Conservation (phyloP, 805 yeast species). For the Barnettozyma californica region DNA sequence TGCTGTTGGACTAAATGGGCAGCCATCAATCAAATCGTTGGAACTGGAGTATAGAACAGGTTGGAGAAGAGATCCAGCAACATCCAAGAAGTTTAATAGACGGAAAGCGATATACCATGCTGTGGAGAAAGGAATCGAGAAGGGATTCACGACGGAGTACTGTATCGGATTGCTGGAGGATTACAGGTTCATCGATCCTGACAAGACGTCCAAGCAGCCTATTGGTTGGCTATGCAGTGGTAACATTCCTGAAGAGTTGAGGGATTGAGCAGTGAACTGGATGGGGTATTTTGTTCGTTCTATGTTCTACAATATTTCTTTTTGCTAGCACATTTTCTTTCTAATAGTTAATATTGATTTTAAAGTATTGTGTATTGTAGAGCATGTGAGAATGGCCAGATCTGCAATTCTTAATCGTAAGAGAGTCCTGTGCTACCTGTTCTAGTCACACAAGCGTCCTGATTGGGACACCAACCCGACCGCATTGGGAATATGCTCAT, state of each 20-base stretch:
- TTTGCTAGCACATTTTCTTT: no score
- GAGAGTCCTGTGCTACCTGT: background rate
- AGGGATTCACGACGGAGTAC: slow-evolving; percentile 38
- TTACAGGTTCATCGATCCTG: slow-evolving; percentile 36
- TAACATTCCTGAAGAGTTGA: slow-evolving; percentile 31
- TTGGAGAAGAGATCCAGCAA: slow-evolving; percentile 53
- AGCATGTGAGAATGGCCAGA: background rate
- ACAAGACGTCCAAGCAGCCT: slow-evolving; percentile 38
- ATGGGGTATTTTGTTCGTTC: no score
- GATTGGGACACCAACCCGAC: background rate
- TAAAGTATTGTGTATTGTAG: background rate
- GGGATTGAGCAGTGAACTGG: background rate
- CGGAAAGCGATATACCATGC: slow-evolving; percentile 51
- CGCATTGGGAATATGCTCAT: background rate
- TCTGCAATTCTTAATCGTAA: background rate
- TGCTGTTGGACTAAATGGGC: slow-evolving; percentile 44
- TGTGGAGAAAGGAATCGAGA: slow-evolving; percentile 42
- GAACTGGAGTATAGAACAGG: slow-evolving; percentile 45
- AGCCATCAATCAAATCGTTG: slow-evolving; percentile 46
- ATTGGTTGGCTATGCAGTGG: slow-evolving; percentile 40
- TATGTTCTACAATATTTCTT: background rate
- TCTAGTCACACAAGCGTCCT: background rate
- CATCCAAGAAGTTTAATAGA: slow-evolving; percentile 47
- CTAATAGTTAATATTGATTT: no score
- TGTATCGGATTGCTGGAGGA: slow-evolving; percentile 44